These are phyloP conservation scores for Cordyceps farinosa DNA, from an alignment of 2,329 filamentous ascomycete genomes.

Conservation along the genomic window DNA sequence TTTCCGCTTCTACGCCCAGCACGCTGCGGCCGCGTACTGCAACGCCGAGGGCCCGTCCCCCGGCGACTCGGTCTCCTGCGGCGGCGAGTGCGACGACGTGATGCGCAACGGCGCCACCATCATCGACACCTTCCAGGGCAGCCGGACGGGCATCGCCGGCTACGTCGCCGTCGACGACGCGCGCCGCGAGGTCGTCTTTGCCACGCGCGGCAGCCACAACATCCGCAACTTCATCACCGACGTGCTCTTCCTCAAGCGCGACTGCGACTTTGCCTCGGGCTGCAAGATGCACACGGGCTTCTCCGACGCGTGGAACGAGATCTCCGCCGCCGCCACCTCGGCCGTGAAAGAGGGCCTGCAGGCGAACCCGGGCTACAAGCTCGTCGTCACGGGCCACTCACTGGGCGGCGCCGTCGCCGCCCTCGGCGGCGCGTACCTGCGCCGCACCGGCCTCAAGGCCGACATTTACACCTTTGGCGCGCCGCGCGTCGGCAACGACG, in stretches of 20 bases:
- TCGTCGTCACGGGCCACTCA: constrained; percentile 64
- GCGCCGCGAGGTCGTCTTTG: constrained; percentile 53
- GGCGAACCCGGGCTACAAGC: constrained; percentile 47
- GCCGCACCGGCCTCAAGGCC: constrained; percentile 40
- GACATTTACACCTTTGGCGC: constrained; percentile 66
- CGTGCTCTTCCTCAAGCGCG: constrained; percentile 30
- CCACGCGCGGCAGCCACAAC: constrained; percentile 56
- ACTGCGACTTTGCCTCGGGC: constrained; percentile 32
- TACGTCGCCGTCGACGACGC: constrained; percentile 49
- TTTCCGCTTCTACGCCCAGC: constrained; percentile 49
- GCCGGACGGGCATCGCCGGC: constrained; percentile 44
- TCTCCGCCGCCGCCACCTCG: constrained; percentile 38
- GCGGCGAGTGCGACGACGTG: constrained; percentile 42
- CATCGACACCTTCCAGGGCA: constrained; percentile 40
- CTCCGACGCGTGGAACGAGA: constrained; percentile 54
- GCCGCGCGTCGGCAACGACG: constrained; percentile 60
- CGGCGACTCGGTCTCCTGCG: constrained; percentile 42
- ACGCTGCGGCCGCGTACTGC: constrained; percentile 52
- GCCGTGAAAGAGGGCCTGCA: constrained; percentile 42
- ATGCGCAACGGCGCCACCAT: constrained; percentile 42
- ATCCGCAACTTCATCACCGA: constrained; percentile 61
- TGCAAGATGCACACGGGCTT: constrained; percentile 59
- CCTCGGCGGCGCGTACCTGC: constrained; percentile 55
- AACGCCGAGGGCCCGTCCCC: constrained; percentile 38
- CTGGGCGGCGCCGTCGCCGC: constrained; percentile 64